A percentile compares a stretch with the other conserved stretches of the same genome.
Conservation (phyloP, 139 green algal genomes). For the Pycnococcus provasolii region DNA sequence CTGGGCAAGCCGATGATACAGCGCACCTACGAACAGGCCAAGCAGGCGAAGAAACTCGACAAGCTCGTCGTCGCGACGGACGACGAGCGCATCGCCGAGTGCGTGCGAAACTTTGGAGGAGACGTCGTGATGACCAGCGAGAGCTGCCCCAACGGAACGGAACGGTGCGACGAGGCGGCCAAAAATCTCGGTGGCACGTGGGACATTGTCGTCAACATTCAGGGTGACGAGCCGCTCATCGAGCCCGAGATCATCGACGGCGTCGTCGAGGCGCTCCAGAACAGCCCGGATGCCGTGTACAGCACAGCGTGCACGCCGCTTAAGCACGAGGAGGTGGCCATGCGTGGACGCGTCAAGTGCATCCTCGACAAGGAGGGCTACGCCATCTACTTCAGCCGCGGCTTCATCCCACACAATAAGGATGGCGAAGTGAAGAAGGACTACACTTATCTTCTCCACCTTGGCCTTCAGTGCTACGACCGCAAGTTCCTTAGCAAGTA, state of each 20-base stretch:
- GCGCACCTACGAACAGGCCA: slow-evolving; percentile 52
- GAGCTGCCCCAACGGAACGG: slow-evolving; percentile 54
- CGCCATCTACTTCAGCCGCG: slow-evolving; percentile 60
- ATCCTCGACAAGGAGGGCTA: slow-evolving; percentile 47
- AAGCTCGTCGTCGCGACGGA: slow-evolving; percentile 57
- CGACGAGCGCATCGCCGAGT: slow-evolving; percentile 49
- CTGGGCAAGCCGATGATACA: slow-evolving; percentile 56
- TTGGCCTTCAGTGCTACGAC: slow-evolving; percentile 58
- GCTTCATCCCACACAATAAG: slow-evolving; percentile 61
- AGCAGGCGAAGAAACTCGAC: slow-evolving; percentile 39
- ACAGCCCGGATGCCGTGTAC: slow-evolving; percentile 39
- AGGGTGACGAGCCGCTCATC: slow-evolving; percentile 64
- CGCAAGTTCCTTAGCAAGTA: slow-evolving; percentile 46
- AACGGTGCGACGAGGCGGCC: slow-evolving; percentile 47
- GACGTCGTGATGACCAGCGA: slow-evolving; percentile 54
- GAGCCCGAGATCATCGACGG: slow-evolving; percentile 59
- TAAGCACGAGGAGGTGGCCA: slow-evolving; percentile 34
- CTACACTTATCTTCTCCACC: slow-evolving; percentile 50
- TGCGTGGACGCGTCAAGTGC: slow-evolving; percentile 52
- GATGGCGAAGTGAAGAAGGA: slow-evolving; percentile 28
- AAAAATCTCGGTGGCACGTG: slow-evolving; percentile 32
- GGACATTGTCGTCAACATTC: slow-evolving; percentile 67
- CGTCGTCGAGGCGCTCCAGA: slow-evolving; percentile 48
- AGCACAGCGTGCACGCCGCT: slow-evolving; percentile 53
- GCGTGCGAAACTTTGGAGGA: slow-evolving; percentile 39